A percentile compares a stretch with the other conserved stretches of the same genome.
Evolutionary conservation across 257 asterid species (phyloP).

Genomic region (Solanum appendiculatum): DNA sequence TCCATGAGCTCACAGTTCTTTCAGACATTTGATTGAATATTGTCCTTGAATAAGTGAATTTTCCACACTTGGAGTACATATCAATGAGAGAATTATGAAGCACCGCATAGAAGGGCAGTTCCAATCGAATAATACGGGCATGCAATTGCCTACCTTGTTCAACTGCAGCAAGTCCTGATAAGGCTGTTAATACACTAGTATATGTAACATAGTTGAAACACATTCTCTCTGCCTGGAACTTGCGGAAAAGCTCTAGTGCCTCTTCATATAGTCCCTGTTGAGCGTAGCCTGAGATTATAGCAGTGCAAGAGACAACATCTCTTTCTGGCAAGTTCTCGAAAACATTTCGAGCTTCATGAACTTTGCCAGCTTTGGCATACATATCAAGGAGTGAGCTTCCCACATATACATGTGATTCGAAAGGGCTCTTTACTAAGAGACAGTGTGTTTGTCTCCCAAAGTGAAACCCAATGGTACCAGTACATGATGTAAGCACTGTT

Average conservation of each 20-base stretch:
- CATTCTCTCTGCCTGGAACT: slow-evolving; percentile 50
- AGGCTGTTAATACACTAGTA: slow-evolving; percentile 48
- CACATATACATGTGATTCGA: slow-evolving; percentile 48
- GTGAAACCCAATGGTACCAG: slow-evolving; percentile 21
- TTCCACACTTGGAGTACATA: slow-evolving; percentile 92
- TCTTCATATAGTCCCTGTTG: slow-evolving; percentile 66
- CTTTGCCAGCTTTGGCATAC: slow-evolving; percentile 77
- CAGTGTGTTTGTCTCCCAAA: slow-evolving; percentile 65
- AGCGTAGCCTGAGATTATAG: slow-evolving; percentile 77
- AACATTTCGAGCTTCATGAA: slow-evolving; percentile 49
- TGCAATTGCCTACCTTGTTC: slow-evolving; percentile 85
- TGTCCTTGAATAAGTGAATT: slow-evolving; percentile 60
- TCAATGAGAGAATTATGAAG: slow-evolving; percentile 76
- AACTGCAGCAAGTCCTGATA: slow-evolving; percentile 77
- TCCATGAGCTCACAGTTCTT: slow-evolving; percentile 74
- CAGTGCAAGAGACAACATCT: slow-evolving; percentile 75
- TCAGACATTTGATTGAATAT: slow-evolving; percentile 49
- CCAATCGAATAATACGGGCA: slow-evolving; percentile 49
- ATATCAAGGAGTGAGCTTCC: slow-evolving; percentile 92
- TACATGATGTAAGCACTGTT: slow-evolving; percentile 57
- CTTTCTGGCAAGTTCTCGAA: slow-evolving; percentile 55
- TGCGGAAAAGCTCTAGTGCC: slow-evolving; percentile 51
- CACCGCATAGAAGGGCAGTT: slow-evolving; percentile 26
- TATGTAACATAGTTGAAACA: slow-evolving; percentile 64
- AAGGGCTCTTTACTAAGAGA: slow-evolving; percentile 44